phyloP scores from a whole-genome alignment of 495 filamentous ascomycete species.

The Hypoxylon lenormandii region DNA sequence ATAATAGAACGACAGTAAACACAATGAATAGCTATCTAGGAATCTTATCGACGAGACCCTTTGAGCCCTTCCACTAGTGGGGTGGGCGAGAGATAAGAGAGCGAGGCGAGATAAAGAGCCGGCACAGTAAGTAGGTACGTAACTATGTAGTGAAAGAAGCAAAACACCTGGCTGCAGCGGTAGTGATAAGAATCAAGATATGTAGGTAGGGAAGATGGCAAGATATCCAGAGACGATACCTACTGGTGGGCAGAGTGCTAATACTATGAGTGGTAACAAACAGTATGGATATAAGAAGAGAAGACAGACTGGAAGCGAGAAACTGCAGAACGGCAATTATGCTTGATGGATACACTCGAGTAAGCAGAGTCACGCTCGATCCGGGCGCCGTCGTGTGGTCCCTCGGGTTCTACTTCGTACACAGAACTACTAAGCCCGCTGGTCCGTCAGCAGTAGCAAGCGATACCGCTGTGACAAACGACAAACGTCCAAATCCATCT shows the following conservation, averaged over 20 bases:
- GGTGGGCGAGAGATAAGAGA: slow-evolving; percentile 31
- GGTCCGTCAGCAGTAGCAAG: slow-evolving; percentile 31
- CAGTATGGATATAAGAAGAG: slow-evolving; percentile 34
- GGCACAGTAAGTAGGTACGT: slow-evolving; percentile 2
- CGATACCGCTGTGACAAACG: slow-evolving; percentile 38
- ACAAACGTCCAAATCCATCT: not conserved
- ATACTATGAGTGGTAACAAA: slow-evolving; percentile 23
- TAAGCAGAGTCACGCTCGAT: slow-evolving; percentile 36
- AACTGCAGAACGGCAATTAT: slow-evolving; percentile 19
- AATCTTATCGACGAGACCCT: slow-evolving; percentile 35
- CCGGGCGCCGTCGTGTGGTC: not conserved
- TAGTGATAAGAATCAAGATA: slow-evolving; percentile 19
- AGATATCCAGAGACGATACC: slow-evolving; percentile 25
- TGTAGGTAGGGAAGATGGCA: slow-evolving; percentile 2
- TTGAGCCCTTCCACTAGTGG: not conserved
- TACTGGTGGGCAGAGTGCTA: slow-evolving; percentile 13
- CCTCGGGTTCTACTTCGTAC: slow-evolving; percentile 34
- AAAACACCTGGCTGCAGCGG: slow-evolving; percentile 8
- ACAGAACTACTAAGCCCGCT: slow-evolving; percentile 14
- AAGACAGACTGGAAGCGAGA: slow-evolving; percentile 23
- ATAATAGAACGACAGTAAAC: slow-evolving; percentile 17
- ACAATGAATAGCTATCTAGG: slow-evolving; percentile 21
- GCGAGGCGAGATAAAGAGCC: slow-evolving; percentile 28
- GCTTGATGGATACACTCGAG: slow-evolving; percentile 42
- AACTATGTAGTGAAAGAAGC: slow-evolving; percentile 13